Evolutionary conservation across 2,329 filamentous ascomycete genomes (phyloP), one percentile per base, ranked within the genome.

Genomic region (Fusarium burgessii): DNA sequence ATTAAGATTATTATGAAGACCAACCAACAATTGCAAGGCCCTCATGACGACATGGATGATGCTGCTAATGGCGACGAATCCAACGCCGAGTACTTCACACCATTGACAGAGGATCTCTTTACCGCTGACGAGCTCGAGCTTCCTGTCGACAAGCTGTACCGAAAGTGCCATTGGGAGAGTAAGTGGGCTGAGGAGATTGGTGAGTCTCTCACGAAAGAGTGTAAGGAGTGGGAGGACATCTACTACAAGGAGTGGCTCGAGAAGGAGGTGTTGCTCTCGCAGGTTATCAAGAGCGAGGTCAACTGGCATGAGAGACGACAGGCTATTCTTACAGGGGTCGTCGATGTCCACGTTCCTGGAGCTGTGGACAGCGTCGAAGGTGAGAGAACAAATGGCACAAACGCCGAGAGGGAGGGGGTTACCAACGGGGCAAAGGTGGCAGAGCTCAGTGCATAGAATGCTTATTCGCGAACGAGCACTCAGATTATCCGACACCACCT

Each of bases 231-330:
- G 79, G 92, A 95, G 78, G 87, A 88, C 38, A 76, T 85, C 15
- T 90, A 92, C 79, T 89, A 89, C 78, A 86, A 89, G 68, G 92
- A 94, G 77, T 96, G 93, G 93, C 83, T 89, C 17, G 90, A 93
- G 80, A 95, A 95, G 80, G 93, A 96, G 80, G 86, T 93, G 33
- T 80, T 95, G 20, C 80, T 96, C n/a, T 89, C 93, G 62, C 93
- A 94, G 76, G 86, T 92, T 35, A 86, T 93, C 73, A 81, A 86
- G 75, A 86, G 84, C 75, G 93, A 95, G 78, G 84, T 88, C 36
- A 89, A 91, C 78, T 90, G 91, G 82, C 88, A 90, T 73, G 83
- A 86, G 61, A 84, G 89, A 56, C 85, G 89, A 42, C 82, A 86
- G 73, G 84, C 85, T 7, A 87, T 91, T 8, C 81, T 90, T 25